phyloP scores from a whole-genome alignment of 2,329 filamentous ascomycete genomes.

The Bipolaris sorokiniana region DNA sequence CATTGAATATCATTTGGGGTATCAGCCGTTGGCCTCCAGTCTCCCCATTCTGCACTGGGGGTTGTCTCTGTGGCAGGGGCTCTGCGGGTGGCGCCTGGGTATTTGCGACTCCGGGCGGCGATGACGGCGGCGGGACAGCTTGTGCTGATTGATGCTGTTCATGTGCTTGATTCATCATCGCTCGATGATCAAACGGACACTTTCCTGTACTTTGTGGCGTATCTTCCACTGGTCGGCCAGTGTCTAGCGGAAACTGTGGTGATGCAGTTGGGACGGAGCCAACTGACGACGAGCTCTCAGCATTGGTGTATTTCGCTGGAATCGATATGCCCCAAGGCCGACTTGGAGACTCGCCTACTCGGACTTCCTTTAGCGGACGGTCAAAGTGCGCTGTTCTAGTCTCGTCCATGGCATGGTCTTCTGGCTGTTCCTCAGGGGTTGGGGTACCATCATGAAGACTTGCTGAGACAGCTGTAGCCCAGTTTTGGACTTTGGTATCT shows the following conservation, averaged over 20 bases:
- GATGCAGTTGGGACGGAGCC: constrained; percentile 50
- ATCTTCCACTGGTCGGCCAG: constrained; percentile 30
- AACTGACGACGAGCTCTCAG: constrained; percentile 47
- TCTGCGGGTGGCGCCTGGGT: constrained; percentile 19
- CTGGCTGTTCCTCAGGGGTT: constrained; percentile 46
- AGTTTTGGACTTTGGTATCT: constrained; percentile 78
- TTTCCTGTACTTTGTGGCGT: constrained; percentile 39
- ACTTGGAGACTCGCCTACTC: constrained; percentile 92
- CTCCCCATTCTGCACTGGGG: constrained; percentile 15
- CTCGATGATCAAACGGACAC: constrained; percentile 46
- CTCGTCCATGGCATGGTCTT: constrained; percentile 56
- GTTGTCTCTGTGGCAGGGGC: constrained; percentile 12
- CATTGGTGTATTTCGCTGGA: constrained; percentile 61
- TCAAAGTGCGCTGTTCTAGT: constrained; percentile 79
- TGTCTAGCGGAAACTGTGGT: constrained; percentile 61
- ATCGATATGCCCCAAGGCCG: constrained; percentile 91
- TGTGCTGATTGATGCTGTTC: constrained; percentile 9
- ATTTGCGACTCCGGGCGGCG: constrained; percentile 21
- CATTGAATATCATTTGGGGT: constrained; percentile 85
- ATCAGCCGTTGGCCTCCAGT: constrained; percentile 29
- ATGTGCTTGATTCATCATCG: constrained; percentile 31
- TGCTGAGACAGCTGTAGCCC: constrained; percentile 78
- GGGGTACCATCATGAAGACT: constrained; percentile 54
- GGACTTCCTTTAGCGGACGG: constrained; percentile 81
- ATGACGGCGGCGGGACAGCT: constrained; percentile 16